Base-by-base conservation (phyloP, 441 rosid genomes). In the Erodium moschatum region DNA sequence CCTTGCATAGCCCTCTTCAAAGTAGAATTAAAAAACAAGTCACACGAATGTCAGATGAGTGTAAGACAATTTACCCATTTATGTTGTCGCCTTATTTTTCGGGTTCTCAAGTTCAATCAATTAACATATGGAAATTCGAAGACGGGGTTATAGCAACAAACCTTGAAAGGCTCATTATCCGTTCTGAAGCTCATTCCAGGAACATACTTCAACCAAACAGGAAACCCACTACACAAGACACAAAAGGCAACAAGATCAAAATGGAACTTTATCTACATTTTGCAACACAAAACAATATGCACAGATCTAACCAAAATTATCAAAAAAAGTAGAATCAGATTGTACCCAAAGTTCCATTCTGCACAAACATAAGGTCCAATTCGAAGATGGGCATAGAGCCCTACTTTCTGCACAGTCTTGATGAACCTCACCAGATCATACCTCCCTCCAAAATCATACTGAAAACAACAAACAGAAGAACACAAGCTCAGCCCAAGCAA, bases 1-100 rank as follows among this genome's bases (percentile, higher is more conserved):
- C 89, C 85, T 84, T 87, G 78, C 97, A 91, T 91, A 72, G 88
- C 93, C 74, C 83, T 86, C 97, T 91, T 90, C 77, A 76, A 68
- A 15, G 63, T 46, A 54, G 13, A 3, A 9, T 38, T 33, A 11
- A 67, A 58, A 44, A 19, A 29, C 46, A 6, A 64, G 62, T 15
- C 67, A 27, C 19, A 48, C 38, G 13, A 2, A 61, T 31, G 33
- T 29, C 18, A 19, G 31, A 61, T 21, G 63, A 21, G 31, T 18
- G 8, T n/a, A 15, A 15, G 3, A 15, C 0, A 52, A 52, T 16
- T 52, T 5, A 52, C 60, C 20, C 60, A 52, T 52, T 52, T 3
- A 6, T n/a, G 60, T 15, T 52, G 2, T n/a, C 16, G 60, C 60
- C 60, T 52, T 15, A 18, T 52, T 52, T 16, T 52, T 52, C 9